Percentiles rank a stretch among this genome's conserved stretches.
These are phyloP conservation scores for Aspergillus sparsus DNA, from an alignment of 495 filamentous ascomycete genomes.

Conservation along the genomic window DNA sequence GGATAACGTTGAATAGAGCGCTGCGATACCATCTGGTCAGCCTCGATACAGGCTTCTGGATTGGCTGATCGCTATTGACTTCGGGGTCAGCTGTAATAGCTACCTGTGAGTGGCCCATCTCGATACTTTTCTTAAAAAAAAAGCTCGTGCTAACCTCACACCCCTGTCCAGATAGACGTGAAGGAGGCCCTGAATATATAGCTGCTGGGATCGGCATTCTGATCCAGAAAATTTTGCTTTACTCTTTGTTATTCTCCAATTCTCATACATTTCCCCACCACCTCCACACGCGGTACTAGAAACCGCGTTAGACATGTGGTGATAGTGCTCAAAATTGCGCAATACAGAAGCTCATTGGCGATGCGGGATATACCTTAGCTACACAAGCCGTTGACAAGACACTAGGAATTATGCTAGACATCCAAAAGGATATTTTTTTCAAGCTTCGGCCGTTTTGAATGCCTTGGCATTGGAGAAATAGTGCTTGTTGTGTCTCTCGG, in stretches of 20 bases:
- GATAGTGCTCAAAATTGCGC: constrained; percentile 9
- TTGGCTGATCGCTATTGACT: constrained; percentile 6
- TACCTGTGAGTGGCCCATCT: constrained; percentile 10
- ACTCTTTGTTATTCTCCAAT: not conserved
- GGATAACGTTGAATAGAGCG: constrained; percentile 18
- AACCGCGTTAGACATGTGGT: not conserved
- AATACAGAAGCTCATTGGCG: constrained; percentile 5
- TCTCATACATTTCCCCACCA: not conserved
- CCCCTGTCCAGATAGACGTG: not conserved
- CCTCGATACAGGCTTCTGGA: constrained; percentile 8
- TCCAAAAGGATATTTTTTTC: not conserved
- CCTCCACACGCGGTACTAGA: too few species aligned
- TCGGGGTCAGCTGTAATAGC: constrained; percentile 9
- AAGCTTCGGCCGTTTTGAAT: not conserved
- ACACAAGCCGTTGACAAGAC: not conserved
- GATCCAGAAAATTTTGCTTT: not conserved
- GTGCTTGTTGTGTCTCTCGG: not conserved
- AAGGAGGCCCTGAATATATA: not conserved
- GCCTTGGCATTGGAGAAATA: constrained; percentile 3
- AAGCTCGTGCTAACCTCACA: not conserved
- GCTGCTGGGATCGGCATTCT: too few species aligned
- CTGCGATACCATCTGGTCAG: constrained; percentile 17
- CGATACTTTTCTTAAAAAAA: not conserved
- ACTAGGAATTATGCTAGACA: not conserved
- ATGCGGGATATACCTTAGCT: not conserved